Conservation (phyloP, 2,329 filamentous ascomycete species). For the Biscogniauxia sp. region DNA sequence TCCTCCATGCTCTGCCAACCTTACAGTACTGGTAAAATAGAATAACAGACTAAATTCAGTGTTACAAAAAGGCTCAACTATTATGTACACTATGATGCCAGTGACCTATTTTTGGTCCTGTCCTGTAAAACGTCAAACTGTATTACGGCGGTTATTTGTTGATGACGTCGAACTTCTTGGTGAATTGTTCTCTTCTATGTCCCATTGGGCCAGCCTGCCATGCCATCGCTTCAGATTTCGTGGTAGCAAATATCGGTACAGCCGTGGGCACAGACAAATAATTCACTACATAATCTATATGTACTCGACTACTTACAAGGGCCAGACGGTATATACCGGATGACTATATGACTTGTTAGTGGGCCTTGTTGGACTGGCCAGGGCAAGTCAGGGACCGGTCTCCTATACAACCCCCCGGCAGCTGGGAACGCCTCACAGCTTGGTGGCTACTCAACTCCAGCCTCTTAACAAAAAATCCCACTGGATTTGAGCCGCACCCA, state of each 20-base stretch:
- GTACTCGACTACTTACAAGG: background rate
- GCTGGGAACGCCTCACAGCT: background rate
- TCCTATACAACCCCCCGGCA: background rate
- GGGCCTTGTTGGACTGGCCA: background rate
- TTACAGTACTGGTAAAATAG: background rate
- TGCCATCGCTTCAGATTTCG: background rate
- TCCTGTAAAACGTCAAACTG: background rate
- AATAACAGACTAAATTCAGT: background rate
- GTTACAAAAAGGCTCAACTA: background rate
- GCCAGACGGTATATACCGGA: background rate
- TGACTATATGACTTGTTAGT: background rate
- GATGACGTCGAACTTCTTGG: constrained; percentile 24
- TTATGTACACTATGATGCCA: background rate
- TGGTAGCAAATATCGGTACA: background rate
- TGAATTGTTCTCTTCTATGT: background rate
- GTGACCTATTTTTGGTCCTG: background rate
- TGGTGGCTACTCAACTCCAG: background rate
- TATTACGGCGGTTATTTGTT: background rate
- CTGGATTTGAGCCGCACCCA: constrained; percentile 12
- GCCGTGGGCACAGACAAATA: background rate
- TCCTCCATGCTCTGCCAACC: too few species aligned
- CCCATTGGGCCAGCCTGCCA: background rate
- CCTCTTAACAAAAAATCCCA: background rate
- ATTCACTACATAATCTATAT: background rate
- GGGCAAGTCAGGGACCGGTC: too few species aligned